These are phyloP conservation scores for Teunomyces stri DNA, from an alignment of 805 yeast genomes.

Conservation along the genomic window DNA sequence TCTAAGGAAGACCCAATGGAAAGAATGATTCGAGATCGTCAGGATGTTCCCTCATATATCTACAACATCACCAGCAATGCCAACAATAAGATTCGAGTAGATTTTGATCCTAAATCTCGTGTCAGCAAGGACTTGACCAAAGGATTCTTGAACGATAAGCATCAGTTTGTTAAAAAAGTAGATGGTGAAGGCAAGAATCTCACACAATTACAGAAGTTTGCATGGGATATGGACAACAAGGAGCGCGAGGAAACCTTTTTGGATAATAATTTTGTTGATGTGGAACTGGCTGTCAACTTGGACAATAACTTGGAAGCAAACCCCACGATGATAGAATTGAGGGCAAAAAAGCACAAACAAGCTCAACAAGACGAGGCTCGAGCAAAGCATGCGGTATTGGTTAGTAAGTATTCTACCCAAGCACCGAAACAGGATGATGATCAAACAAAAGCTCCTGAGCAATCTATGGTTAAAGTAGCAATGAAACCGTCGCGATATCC, in stretches of 20 bases:
- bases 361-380: conserved; percentile 13
- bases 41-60: conserved; percentile 70
- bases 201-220: conserved; percentile 29
- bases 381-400: conserved; percentile 13
- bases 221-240: conserved; percentile 28
- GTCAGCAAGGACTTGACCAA: conserved; percentile 23
- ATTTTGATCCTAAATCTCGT: conserved; percentile 56
- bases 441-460: neutral
- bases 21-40: conserved; percentile 58
- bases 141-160: conserved; percentile 36
- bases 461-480: conserved; percentile 6
- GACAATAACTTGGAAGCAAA: conserved; percentile 34
- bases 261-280: conserved; percentile 3
- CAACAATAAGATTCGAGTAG: conserved; percentile 25
- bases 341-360: conserved; percentile 19
- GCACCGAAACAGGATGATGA: neutral
- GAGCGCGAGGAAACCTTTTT: conserved; percentile 11
- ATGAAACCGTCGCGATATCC: conserved; percentile 22
- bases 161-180: conserved; percentile 52
- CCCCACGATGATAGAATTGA: conserved; percentile 35
- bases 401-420: conserved; percentile 17
- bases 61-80: conserved; percentile 39
- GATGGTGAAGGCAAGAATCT: conserved; percentile 38
- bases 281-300: conserved; percentile 19
- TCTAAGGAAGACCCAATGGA: conserved; percentile 34